phyloP scores from a whole-genome alignment of 2,329 filamentous ascomycete species.

The Bipolaris sorokiniana region DNA sequence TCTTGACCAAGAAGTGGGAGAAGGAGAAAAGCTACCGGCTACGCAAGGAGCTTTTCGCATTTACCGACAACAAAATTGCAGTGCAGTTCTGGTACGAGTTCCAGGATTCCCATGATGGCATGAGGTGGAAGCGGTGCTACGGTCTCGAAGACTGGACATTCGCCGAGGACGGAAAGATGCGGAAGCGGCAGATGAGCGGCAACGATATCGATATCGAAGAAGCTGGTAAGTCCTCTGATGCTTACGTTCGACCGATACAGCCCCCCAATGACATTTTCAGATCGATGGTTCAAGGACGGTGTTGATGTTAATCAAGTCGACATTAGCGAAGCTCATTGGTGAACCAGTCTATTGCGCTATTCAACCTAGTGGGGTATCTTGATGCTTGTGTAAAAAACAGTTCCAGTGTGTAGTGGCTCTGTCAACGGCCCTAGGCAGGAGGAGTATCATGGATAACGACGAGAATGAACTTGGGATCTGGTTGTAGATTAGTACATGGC shows the following conservation, averaged over 20 bases:
- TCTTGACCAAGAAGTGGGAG: slow-evolving; percentile 76
- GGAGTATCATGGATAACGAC: slow-evolving; percentile 84
- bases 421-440: slow-evolving; percentile 57
- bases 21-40: slow-evolving; percentile 74
- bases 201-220: slow-evolving; percentile 71
- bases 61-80: slow-evolving; percentile 75
- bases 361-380: slow-evolving; percentile 30
- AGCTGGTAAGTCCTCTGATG: slow-evolving; percentile 31
- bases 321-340: slow-evolving; percentile 73
- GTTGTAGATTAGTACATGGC: slow-evolving; percentile 20
- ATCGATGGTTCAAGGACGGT: slow-evolving; percentile 73
- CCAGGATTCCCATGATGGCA: slow-evolving; percentile 66
- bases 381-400: slow-evolving; percentile 14
- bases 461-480: slow-evolving; percentile 76
- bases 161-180: slow-evolving; percentile 71
- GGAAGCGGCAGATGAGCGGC: slow-evolving; percentile 77
- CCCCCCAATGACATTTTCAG: slow-evolving; percentile 37
- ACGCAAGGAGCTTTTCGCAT: slow-evolving; percentile 84
- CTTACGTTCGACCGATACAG: background rate
- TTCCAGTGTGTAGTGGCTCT: background rate
- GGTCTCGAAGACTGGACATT: slow-evolving; percentile 84
- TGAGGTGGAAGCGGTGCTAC: slow-evolving; percentile 76
- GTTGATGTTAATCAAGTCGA: slow-evolving; percentile 71
- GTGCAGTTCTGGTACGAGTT: slow-evolving; percentile 94
- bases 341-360: slow-evolving; percentile 7